Conservation (phyloP, 2,329 filamentous ascomycete species). For the Acephala macrosclerotiorum region DNA sequence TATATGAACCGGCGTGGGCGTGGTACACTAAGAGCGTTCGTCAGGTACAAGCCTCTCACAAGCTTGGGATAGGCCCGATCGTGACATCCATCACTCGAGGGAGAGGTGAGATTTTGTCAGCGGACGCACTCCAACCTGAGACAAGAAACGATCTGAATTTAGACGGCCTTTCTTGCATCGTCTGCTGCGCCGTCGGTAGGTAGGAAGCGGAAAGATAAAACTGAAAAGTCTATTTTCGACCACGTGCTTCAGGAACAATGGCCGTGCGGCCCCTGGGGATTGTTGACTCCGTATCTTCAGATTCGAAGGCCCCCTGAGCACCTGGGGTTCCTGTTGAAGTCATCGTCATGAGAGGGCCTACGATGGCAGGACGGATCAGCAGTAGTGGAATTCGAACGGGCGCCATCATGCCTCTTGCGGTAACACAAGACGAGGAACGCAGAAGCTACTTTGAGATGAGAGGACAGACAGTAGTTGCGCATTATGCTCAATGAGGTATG, state of each 20-base stretch:
- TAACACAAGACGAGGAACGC: conserved; percentile 9
- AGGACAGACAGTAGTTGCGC: not conserved
- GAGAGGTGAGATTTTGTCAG: not conserved
- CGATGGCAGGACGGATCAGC: not conserved
- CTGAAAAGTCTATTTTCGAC: conserved; percentile 6
- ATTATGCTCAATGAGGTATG: not conserved
- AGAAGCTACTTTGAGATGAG: not conserved
- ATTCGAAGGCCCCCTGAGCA: not conserved
- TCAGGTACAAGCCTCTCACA: conserved; percentile 3
- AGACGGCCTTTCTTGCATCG: not conserved
- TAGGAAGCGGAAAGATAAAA: not conserved
- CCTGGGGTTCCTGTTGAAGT: not conserved
- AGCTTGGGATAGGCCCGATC: not conserved
- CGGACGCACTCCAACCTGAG: not conserved
- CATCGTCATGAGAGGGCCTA: conserved; percentile 1
- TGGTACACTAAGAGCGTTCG: not conserved
- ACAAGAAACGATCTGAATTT: conserved; percentile 11
- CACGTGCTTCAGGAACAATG: conserved; percentile 13
- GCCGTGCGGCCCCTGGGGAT: not conserved
- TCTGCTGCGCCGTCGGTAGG: conserved; percentile 8
- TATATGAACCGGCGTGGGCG: conserved; percentile 3
- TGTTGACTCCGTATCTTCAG: not conserved
- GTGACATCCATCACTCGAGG: not conserved
- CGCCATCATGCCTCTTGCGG: not conserved
- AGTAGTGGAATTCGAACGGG: not conserved